Evolutionary conservation across 202 grass and related monocot genomes (phyloP).

Genomic region (Brachypodium distachyon): DNA sequence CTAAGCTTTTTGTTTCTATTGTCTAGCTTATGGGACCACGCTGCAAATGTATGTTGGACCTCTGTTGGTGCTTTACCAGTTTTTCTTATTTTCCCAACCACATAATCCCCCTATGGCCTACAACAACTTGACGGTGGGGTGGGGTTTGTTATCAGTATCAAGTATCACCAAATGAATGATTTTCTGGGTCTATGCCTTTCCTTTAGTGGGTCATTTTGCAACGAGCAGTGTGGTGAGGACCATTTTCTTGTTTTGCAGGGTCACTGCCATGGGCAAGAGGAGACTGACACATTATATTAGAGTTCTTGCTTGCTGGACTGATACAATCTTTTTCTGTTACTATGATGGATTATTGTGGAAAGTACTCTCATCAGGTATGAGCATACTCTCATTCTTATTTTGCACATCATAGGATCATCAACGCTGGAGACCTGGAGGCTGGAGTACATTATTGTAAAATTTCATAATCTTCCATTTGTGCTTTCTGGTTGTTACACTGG

Average conservation of each 20-base stretch:
- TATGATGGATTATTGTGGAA: neutral
- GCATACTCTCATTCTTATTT: neutral
- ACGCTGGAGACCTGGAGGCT: too few species aligned
- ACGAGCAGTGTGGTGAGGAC: conserved; percentile 3
- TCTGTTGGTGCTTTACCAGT: conserved; percentile 1
- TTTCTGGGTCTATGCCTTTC: neutral
- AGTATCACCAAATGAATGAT: conserved; percentile 9
- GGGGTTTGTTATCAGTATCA: neutral
- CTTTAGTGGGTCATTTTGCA: conserved; percentile 15
- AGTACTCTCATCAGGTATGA: neutral
- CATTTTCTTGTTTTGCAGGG: neutral
- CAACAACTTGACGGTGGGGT: conserved; percentile 31
- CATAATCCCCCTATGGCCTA: conserved; percentile 18
- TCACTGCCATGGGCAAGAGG: neutral
- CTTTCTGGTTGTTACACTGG: neutral
- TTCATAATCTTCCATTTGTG: neutral
- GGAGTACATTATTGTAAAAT: neutral
- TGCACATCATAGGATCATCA: neutral
- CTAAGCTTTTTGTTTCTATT: neutral
- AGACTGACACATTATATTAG: neutral
- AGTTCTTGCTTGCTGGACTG: neutral
- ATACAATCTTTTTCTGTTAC: neutral
- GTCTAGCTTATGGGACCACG: neutral
- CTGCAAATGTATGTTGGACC: neutral
- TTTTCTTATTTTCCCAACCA: conserved; percentile 4